Base-by-base conservation (phyloP, 1,284 basidiomycete genomes). In the Apiotrichum porosum region DNA sequence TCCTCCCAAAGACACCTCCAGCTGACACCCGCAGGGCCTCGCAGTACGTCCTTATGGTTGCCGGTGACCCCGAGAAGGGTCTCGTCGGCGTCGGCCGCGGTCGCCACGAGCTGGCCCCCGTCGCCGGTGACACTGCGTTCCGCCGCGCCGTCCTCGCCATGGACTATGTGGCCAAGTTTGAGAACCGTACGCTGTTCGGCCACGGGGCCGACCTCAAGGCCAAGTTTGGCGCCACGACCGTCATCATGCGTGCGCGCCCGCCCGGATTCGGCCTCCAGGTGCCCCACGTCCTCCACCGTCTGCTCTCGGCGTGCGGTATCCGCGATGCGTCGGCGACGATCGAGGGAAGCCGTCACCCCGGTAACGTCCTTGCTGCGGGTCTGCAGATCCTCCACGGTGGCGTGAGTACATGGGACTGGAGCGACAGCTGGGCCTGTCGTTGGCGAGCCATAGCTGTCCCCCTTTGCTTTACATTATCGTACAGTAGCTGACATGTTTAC, bases 281-380 rank as follows among this genome's bases (percentile, higher is more conserved):
- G 63, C 91, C 94, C 57, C 90, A 89, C 9, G 81, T 86, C 61
- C 78, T 97, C 45, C 92, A 97, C 73, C 74, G 78, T 40, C 80
- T 98, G 43, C 80, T 93, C 63, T 86, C 88, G 61, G 90, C 92
- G 0, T 91, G 88, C 2, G 94, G 94, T 12, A 89, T 97, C 75
- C 87, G 89, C 68, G 94, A 98, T 72, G 81, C 88, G 37, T 89
- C 86, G 59, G 94, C 89, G 23, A 93, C 93, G 72, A 88, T 97
- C 34, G 87, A 89, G 81, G 92, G 93, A 30, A 92, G 87, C 60
- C 78, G 88, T 57, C 95, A 94, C 72, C 81, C 81, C 34, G 77
- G 87, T 61, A 84, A 77, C 42, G 76, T 78, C 9, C 66, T 78
- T 57, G 79, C 80, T 57, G 72, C 72, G n/a, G 64, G 60, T 6